Percentiles rank a stretch among this genome's conserved stretches.
These are phyloP conservation scores for Dryadomyces quercus-mongolicae DNA, from an alignment of 2,329 filamentous ascomycete genomes.

Conservation along the genomic window DNA sequence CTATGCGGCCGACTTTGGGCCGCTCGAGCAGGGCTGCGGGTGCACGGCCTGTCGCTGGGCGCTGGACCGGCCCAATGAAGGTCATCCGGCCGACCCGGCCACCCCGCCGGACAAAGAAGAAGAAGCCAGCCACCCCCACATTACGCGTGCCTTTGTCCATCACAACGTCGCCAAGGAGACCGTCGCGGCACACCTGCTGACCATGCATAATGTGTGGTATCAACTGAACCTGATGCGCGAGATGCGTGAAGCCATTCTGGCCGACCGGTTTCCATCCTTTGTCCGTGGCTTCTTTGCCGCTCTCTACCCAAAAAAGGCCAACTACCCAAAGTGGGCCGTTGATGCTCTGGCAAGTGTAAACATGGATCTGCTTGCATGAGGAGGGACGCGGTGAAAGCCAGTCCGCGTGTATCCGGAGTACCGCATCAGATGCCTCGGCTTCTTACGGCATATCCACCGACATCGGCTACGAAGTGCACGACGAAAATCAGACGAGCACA, in stretches of 20 bases:
- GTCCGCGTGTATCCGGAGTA: too few relatives aligned
- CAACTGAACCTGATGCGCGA: constrained; percentile 72
- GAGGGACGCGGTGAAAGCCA: background rate
- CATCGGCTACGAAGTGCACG: too few relatives aligned
- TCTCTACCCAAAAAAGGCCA: constrained; percentile 53
- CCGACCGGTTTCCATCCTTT: constrained; percentile 69
- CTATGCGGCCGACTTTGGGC: constrained; percentile 68
- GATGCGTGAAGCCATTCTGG: constrained; percentile 65
- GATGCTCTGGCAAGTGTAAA: constrained; percentile 67
- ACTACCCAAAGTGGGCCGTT: constrained; percentile 76
- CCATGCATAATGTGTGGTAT: constrained; percentile 93
- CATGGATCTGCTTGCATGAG: constrained; percentile 45
- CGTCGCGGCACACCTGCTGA: constrained; percentile 71
- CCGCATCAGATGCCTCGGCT: too few relatives aligned
- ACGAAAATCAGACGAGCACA: too few relatives aligned
- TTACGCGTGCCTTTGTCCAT: constrained; percentile 82
- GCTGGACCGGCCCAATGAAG: background rate
- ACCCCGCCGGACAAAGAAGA: background rate
- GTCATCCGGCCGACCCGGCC: constrained; percentile 19
- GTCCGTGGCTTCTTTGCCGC: constrained; percentile 65
- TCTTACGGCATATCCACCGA: too few relatives aligned
- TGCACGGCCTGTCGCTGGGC: constrained; percentile 60
- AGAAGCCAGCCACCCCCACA: constrained; percentile 27
- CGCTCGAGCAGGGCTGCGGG: constrained; percentile 70
- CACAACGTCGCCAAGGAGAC: constrained; percentile 93